These are phyloP conservation scores for Hortiboletus flavorubellus DNA, from an alignment of 768 basidiomycete genomes.

Conservation along the genomic window DNA sequence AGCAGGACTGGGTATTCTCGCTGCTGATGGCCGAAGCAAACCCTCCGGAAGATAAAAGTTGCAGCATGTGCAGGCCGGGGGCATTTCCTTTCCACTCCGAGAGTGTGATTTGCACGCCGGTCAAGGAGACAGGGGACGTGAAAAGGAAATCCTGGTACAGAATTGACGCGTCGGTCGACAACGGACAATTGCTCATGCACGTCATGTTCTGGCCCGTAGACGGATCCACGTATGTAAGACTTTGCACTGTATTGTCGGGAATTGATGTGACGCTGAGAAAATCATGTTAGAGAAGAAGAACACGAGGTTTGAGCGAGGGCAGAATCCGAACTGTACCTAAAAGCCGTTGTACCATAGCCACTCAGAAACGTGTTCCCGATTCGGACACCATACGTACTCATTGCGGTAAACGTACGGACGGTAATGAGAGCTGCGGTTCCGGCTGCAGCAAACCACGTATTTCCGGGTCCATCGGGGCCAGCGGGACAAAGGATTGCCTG, in stretches of 20 bases:
- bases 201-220: slow-evolving; percentile 69
- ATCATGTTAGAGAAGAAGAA: slow-evolving; percentile 7
- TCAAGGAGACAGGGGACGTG: slow-evolving; percentile 56
- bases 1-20: slow-evolving; percentile 70
- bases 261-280: slow-evolving; percentile 71
- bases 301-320: background rate
- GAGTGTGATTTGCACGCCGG: slow-evolving; percentile 85
- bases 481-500: slow-evolving; percentile 78
- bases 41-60: slow-evolving; percentile 88
- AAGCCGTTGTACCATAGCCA: slow-evolving; percentile 80
- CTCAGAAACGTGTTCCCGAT: slow-evolving; percentile 88
- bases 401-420: slow-evolving; percentile 67
- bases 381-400: slow-evolving; percentile 76
- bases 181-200: slow-evolving; percentile 76
- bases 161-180: slow-evolving; percentile 71
- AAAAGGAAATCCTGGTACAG: slow-evolving; percentile 96
- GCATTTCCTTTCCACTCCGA: slow-evolving; percentile 70
- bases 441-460: slow-evolving; percentile 82
- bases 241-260: slow-evolving; percentile 82
- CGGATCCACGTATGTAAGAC: slow-evolving; percentile 76
- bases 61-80: slow-evolving; percentile 86
- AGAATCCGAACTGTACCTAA: slow-evolving; percentile 52
- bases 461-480: slow-evolving; percentile 74
- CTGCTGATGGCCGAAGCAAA: slow-evolving; percentile 70
- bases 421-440: slow-evolving; percentile 71